These are phyloP conservation scores for Ogataea trehaloabstinens DNA, from an alignment of 805 yeast genomes.

Conservation along the genomic window DNA sequence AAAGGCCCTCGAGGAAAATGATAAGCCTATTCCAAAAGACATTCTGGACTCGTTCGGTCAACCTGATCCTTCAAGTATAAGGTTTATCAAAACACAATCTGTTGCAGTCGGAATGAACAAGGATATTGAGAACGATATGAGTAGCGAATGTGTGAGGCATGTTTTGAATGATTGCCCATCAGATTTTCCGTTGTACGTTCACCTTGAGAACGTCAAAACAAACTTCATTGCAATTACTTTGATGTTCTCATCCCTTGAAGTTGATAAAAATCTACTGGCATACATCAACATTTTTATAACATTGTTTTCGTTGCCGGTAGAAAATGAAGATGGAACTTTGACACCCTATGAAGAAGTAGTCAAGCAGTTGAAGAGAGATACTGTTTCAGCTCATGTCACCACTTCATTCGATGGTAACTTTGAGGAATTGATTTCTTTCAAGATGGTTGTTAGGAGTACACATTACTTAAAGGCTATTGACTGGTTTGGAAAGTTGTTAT, in stretches of 20 bases:
- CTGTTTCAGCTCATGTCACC: slow-evolving; percentile 56
- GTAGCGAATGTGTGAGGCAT: slow-evolving; percentile 21
- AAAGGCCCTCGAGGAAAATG: slow-evolving; percentile 64
- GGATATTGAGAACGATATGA: slow-evolving; percentile 28
- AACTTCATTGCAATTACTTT: slow-evolving; percentile 72
- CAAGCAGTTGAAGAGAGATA: slow-evolving; percentile 66
- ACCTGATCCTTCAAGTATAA: slow-evolving; percentile 73
- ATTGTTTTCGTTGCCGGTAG: slow-evolving; percentile 71
- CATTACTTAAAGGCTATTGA: slow-evolving; percentile 68
- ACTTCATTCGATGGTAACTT: slow-evolving; percentile 59
- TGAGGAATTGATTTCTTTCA: slow-evolving; percentile 64
- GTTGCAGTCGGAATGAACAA: slow-evolving; percentile 55
- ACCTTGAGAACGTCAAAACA: slow-evolving; percentile 76
- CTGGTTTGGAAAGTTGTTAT: slow-evolving; percentile 71
- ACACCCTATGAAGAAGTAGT: slow-evolving; percentile 77
- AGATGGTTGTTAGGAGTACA: slow-evolving; percentile 55
- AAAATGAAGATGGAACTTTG: slow-evolving; percentile 54
- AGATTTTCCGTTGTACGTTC: slow-evolving; percentile 65
- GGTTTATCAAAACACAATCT: slow-evolving; percentile 67
- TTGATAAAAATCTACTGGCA: slow-evolving; percentile 55
- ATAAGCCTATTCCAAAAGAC: slow-evolving; percentile 71
- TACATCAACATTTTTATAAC: slow-evolving; percentile 65
- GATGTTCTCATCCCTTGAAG: slow-evolving; percentile 52
- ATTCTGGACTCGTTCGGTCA: slow-evolving; percentile 59
- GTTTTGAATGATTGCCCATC: slow-evolving; percentile 34